Evolutionary conservation across 2,329 filamentous ascomycete genomes (phyloP).

Genomic region (Alternaria gansuensis): DNA sequence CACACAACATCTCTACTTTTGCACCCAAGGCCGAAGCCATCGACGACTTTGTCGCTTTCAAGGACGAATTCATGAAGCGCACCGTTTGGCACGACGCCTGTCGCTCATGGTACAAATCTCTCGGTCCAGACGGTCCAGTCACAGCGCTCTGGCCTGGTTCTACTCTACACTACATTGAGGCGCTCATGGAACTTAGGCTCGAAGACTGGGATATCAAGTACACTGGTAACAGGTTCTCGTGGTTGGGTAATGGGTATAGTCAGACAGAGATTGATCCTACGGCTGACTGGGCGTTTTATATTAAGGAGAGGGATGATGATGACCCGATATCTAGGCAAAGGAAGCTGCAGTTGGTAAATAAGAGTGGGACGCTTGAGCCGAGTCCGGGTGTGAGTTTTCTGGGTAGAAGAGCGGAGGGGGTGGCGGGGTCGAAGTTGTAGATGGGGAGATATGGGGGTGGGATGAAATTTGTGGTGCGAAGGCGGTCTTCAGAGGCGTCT

Average conservation of each 20-base stretch:
- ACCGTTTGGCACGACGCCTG: slow-evolving; percentile 60
- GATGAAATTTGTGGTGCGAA: background rate
- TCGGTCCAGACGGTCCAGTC: slow-evolving; percentile 44
- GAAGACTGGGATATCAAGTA: slow-evolving; percentile 61
- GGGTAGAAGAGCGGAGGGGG: slow-evolving; percentile 12
- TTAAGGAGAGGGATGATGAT: slow-evolving; percentile 47
- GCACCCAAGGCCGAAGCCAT: slow-evolving; percentile 58
- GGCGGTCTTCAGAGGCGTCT: background rate
- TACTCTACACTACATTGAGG: slow-evolving; percentile 62
- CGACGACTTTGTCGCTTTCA: slow-evolving; percentile 61
- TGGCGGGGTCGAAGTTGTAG: background rate
- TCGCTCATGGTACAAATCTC: slow-evolving; percentile 56
- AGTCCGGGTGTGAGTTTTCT: slow-evolving; percentile 29
- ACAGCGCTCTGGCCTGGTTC: slow-evolving; percentile 58
- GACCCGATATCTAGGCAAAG: slow-evolving; percentile 39
- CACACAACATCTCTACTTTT: slow-evolving; percentile 57
- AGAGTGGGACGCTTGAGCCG: slow-evolving; percentile 40
- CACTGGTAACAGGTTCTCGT: slow-evolving; percentile 49
- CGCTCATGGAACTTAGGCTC: slow-evolving; percentile 55
- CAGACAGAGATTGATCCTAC: slow-evolving; percentile 49
- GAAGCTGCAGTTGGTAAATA: slow-evolving; percentile 44
- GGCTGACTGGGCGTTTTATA: slow-evolving; percentile 51
- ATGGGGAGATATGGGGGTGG: no score
- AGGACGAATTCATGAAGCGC: slow-evolving; percentile 57
- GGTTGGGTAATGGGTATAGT: slow-evolving; percentile 51